Conservation (phyloP, 2,329 filamentous ascomycete species). For the Trichoderma guizhouense region DNA sequence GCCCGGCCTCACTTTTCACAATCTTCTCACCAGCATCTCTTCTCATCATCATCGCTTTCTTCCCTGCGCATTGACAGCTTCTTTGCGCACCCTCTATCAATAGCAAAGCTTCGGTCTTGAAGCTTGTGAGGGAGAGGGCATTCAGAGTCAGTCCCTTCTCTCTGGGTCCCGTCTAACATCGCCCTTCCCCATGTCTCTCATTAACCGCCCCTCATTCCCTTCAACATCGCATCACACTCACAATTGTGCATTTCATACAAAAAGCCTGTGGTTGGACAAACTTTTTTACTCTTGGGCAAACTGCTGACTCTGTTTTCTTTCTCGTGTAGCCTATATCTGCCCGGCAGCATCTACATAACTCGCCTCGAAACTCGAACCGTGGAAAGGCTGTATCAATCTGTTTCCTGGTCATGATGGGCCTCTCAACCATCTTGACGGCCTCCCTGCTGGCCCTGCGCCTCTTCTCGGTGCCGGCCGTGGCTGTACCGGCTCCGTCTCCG, state of each 20-base stretch:
- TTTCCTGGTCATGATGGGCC: slow-evolving; percentile 43
- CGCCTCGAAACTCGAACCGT: slow-evolving; percentile 1
- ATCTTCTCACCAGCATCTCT: slow-evolving; percentile 6
- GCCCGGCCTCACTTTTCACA: slow-evolving; percentile 11
- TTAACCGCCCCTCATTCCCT: background rate
- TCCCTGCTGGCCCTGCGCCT: slow-evolving; percentile 44
- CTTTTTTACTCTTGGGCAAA: background rate
- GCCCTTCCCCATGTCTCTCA: background rate
- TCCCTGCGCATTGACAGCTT: background rate
- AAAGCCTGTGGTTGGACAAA: background rate
- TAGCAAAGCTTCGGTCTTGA: slow-evolving; percentile 8
- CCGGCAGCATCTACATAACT: background rate
- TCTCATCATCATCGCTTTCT: slow-evolving; percentile 2
- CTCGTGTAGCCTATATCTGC: slow-evolving; percentile 9
- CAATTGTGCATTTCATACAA: background rate
- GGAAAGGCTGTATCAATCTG: background rate
- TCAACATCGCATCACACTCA: background rate
- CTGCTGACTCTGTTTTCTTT: slow-evolving; percentile 8
- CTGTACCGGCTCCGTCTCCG: slow-evolving; percentile 24
- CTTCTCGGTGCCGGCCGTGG: slow-evolving; percentile 35
- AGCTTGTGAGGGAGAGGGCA: slow-evolving; percentile 8
- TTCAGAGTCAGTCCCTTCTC: slow-evolving; percentile 16
- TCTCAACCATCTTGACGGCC: slow-evolving; percentile 41
- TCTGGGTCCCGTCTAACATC: background rate
- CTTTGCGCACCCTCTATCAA: slow-evolving; percentile 3